phyloP scores from a whole-genome alignment of 2,329 filamentous ascomycete species.

The Hypomyces perniciosus region DNA sequence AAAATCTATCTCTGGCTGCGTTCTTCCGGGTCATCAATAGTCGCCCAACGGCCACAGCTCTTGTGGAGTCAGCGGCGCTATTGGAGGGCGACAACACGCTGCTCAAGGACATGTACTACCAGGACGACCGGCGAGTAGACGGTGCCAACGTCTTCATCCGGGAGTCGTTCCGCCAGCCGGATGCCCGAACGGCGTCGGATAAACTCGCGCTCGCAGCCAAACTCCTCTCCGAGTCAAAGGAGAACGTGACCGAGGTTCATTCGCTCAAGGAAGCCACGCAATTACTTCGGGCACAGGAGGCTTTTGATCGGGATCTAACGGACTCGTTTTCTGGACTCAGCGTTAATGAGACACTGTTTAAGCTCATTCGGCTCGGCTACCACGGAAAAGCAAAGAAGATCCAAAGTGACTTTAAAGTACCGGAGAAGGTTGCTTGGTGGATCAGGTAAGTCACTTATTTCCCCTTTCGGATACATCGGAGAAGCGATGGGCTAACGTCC shows the following conservation, averaged over 20 bases:
- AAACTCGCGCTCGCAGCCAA: conserved; percentile 85
- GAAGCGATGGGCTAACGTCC: conserved; percentile 5
- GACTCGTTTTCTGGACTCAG: conserved; percentile 74
- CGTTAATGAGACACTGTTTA: conserved; percentile 88
- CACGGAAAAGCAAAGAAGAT: conserved; percentile 81
- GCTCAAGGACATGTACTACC: conserved; percentile 94
- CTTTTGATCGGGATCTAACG: conserved; percentile 76
- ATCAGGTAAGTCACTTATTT: conserved; percentile 44
- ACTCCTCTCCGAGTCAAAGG: conserved; percentile 76
- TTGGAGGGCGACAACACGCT: conserved; percentile 68
- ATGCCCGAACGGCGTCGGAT: conserved; percentile 65
- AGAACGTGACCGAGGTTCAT: conserved; percentile 66
- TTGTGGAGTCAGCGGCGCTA: conserved; percentile 77
- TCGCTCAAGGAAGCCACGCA: conserved; percentile 73
- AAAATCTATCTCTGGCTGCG: conserved; percentile 79
- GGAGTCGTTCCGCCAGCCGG: conserved; percentile 71
- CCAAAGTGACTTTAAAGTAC: conserved; percentile 85
- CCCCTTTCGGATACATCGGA: neutral
- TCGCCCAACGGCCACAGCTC: conserved; percentile 76
- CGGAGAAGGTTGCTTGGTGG: conserved; percentile 89
- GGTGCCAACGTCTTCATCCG: conserved; percentile 81
- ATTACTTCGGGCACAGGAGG: conserved; percentile 79
- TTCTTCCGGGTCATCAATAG: conserved; percentile 92
- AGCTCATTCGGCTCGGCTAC: conserved; percentile 76
- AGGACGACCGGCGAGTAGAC: conserved; percentile 86